phyloP scores from a whole-genome alignment of 192 early-diverging fungal genomes.

The Lobosporangium transversale region DNA sequence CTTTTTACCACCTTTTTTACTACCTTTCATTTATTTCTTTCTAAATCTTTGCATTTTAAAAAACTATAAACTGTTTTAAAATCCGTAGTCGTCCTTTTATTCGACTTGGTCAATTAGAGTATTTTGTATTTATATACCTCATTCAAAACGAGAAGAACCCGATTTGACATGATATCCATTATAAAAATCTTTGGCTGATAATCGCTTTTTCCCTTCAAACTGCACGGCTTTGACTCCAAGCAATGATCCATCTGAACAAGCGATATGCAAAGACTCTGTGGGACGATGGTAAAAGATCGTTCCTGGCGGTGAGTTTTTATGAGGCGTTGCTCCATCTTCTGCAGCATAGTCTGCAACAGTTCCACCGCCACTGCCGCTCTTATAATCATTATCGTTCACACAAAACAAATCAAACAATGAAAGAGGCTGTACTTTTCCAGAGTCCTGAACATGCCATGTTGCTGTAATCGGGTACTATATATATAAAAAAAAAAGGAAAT shows the following conservation, averaged over 20 bases:
- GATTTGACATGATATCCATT: slow-evolving; percentile 74
- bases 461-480: slow-evolving; percentile 65
- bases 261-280: slow-evolving; percentile 54
- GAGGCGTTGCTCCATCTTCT: slow-evolving; percentile 10
- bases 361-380: background rate
- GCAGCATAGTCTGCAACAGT: slow-evolving; percentile 12
- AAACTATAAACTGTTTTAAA: too few relatives aligned
- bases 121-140: background rate
- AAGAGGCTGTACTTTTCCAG: slow-evolving; percentile 53
- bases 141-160: slow-evolving; percentile 39
- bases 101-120: too few relatives aligned
- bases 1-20: too few relatives aligned
- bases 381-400: slow-evolving; percentile 1
- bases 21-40: too few relatives aligned
- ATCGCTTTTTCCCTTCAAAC: slow-evolving; percentile 67
- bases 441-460: slow-evolving; percentile 55
- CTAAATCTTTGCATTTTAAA: too few relatives aligned
- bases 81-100: too few relatives aligned
- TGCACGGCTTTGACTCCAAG: slow-evolving; percentile 61
- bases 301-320: slow-evolving; percentile 6
- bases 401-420: slow-evolving; percentile 39
- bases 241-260: slow-evolving; percentile 62
- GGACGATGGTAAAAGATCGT: slow-evolving; percentile 38
- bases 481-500: slow-evolving; percentile 5
- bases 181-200: slow-evolving; percentile 68